Base-by-base conservation (phyloP, 2,329 filamentous ascomycete genomes). In the Aspergillus chevalieri region DNA sequence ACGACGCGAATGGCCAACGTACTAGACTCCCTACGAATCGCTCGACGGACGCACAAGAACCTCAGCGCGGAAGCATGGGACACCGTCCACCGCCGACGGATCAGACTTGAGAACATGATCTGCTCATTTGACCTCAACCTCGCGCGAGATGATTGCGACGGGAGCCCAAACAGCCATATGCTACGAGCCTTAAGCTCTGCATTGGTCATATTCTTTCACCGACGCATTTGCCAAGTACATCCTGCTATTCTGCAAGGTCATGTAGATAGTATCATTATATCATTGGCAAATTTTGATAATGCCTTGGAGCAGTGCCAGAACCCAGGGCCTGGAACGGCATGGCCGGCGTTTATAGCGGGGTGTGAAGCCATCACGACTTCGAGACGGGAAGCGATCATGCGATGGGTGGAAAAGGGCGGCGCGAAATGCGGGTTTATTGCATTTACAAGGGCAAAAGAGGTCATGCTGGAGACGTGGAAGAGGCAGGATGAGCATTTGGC, bases 1-100 rank as follows among this genome's bases (percentile, higher is more conserved):
- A 73, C 71, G 1, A 74, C 71, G 1, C 60, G 71, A 24, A 57
- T 75, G 10, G 72, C 71, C 12, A 74, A 72, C 45, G 60, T 66
- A 4, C 53, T 66, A 48, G 64, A 66, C 30, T 60, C 53, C 19
- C 57, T 65, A 22, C 52, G 53, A 6, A 49, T 60, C 33, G 59
- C 59, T 4, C 57, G 57, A 10, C 47, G 48, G 1, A 36, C 50
- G 5, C 42, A 15, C 26, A 30, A 30, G 42, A 43, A 6, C 46
- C 57, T 36, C 9, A 57, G 54, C 19, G 49, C 61, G 0, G 58
- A 62, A 38, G 57, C 57, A 17, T 61, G 58, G 59, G 61, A 65
- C 21, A 54, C 60, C 2, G 47, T 68, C 2, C 60, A 68, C 10
- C 53, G 61, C 15, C 57, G 61, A 28, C 58, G 57, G 30, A 54